These are phyloP conservation scores for Mycena haematopus DNA, from an alignment of 768 basidiomycete genomes.

Conservation along the genomic window DNA sequence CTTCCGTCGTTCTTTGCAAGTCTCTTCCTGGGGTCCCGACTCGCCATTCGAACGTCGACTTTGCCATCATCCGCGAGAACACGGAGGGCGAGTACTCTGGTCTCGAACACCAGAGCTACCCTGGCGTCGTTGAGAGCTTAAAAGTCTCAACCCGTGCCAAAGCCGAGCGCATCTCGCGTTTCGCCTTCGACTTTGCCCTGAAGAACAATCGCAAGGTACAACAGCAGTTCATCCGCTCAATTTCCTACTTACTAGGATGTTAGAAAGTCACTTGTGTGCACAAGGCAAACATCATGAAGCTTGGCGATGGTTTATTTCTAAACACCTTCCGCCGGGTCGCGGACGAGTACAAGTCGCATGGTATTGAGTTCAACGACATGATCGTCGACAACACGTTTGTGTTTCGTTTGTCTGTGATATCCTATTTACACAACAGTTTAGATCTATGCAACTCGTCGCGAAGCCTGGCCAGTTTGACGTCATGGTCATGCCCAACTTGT, in stretches of 20 bases:
- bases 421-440: slow-evolving; percentile 37
- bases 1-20: slow-evolving; percentile 98
- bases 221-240: background rate
- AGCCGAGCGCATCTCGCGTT: slow-evolving; percentile 94
- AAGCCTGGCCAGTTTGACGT: slow-evolving; percentile 97
- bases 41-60: slow-evolving; percentile 95
- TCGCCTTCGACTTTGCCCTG: slow-evolving; percentile 98
- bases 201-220: slow-evolving; percentile 96
- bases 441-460: slow-evolving; percentile 98
- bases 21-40: slow-evolving; percentile 96
- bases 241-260: slow-evolving; percentile 18
- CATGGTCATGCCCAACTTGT: slow-evolving; percentile 98
- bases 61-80: slow-evolving; percentile 99
- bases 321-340: slow-evolving; percentile 97
- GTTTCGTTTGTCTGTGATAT: background rate
- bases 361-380: slow-evolving; percentile 96
- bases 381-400: slow-evolving; percentile 97
- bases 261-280: slow-evolving; percentile 99
- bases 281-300: slow-evolving; percentile 99
- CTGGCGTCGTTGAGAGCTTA: slow-evolving; percentile 97
- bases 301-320: slow-evolving; percentile 98
- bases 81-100: slow-evolving; percentile 99
- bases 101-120: slow-evolving; percentile 96
- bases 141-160: slow-evolving; percentile 97
- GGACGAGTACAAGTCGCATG: slow-evolving; percentile 93